Evolutionary conservation across 305 asterid species (phyloP), one percentile per base, ranked within the genome.

Genomic region (Petunia hybrid): DNA sequence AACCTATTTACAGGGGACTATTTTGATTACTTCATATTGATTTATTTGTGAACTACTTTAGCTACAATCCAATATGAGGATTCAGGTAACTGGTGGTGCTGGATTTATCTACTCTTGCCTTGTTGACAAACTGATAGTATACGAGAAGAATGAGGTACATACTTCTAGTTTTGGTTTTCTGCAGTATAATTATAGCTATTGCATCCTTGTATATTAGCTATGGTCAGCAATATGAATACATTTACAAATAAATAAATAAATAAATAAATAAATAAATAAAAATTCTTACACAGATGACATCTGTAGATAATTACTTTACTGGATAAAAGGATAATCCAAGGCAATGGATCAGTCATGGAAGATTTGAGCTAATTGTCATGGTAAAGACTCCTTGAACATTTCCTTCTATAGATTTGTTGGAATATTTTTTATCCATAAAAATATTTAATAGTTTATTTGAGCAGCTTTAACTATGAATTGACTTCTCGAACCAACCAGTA

Each of bases 281-380:
- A 22, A 36, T 41, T 43, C 31, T n/a, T 71, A 42, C 6, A 76
- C 81, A 95, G 99, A 95, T 95, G 71, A 88, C 93, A 83, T 98
- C 93, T 74, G 97, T 84, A 78, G 99, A 95, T 83, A 95, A 95
- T 84, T 95, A 88, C 82, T 95, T 95, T 84, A 95, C 99, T 74
- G 98, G 99, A 60, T 92, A 95, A 35, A 95, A 93, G 84, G 99
- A 95, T 84, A 95, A 95, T 86, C 86, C 93, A 62, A 88, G 69
- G 80, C 94, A 89, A 76, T 95, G 99, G 99, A 91, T 95, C 67
- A 98, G 98, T 62, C 99, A 95, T 81, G 97, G 98, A 6, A 91
- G 98, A 85, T 95, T 95, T 75, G 99, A 93, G 92, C 97, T 95
- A 71, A 91, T 91, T 83, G 99, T 69, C 99, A 95, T 78, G 99